Evolutionary conservation across 2,329 filamentous ascomycete species (phyloP).

Genomic region (Elsinoe fawcettii): DNA sequence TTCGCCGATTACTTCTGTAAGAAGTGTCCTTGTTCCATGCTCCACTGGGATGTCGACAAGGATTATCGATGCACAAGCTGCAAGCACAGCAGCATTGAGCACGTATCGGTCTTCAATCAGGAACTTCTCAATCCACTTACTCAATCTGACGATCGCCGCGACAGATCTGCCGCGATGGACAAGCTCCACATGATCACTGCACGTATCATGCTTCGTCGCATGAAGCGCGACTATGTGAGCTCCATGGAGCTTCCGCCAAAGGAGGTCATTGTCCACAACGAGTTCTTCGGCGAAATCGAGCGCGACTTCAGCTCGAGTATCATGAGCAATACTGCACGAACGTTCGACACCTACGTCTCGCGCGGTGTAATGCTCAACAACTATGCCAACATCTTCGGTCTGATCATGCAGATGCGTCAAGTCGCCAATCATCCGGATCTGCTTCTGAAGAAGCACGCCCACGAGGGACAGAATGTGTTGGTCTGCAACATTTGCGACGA

Average conservation of each 20-base stretch:
- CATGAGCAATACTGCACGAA: constrained; percentile 81
- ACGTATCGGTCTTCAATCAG: constrained; percentile 84
- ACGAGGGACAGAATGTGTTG: constrained; percentile 81
- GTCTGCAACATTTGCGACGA: constrained; percentile 96
- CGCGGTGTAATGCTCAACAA: constrained; percentile 91
- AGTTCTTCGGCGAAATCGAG: constrained; percentile 95
- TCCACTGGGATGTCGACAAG: constrained; percentile 76
- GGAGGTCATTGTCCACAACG: constrained; percentile 81
- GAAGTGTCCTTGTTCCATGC: constrained; percentile 66
- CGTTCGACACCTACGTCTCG: constrained; percentile 92
- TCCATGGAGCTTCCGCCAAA: constrained; percentile 96
- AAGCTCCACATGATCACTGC: constrained; percentile 86
- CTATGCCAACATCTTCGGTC: constrained; percentile 96
- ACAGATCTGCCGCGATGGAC: constrained; percentile 62
- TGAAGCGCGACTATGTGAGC: constrained; percentile 88
- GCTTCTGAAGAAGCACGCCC: constrained; percentile 77
- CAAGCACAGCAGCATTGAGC: constrained; percentile 55
- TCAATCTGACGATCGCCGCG: constrained; percentile 37
- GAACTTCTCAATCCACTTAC: constrained; percentile 77
- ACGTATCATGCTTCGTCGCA: constrained; percentile 87
- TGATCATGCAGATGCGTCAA: constrained; percentile 99
- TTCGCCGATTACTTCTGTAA: constrained; percentile 96
- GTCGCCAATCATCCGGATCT: constrained; percentile 94
- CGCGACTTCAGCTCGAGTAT: constrained; percentile 92
- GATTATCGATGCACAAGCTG: constrained; percentile 65